Evolutionary conservation across 2,329 filamentous ascomycete genomes (phyloP).

Genomic region (Shiraia bambusicola): DNA sequence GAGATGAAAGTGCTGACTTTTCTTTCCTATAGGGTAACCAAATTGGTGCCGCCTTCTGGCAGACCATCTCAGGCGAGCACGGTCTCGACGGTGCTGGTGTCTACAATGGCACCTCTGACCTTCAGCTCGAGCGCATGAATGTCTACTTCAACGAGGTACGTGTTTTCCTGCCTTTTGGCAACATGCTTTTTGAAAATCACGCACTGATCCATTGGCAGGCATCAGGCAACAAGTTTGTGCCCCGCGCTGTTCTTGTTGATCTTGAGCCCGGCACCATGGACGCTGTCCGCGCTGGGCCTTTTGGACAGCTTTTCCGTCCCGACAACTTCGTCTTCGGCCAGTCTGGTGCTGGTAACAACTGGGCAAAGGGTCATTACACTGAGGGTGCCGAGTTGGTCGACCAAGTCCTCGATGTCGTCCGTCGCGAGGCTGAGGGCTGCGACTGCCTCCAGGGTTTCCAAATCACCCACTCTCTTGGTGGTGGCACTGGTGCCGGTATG

Average conservation of each 20-base stretch:
- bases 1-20: conserved; percentile 32
- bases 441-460: conserved; percentile 99
- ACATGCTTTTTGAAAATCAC: conserved; percentile 5
- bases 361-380: conserved; percentile 99
- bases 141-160: conserved; percentile 96
- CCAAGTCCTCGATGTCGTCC: conserved; percentile 96
- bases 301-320: conserved; percentile 98
- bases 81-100: conserved; percentile 96
- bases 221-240: conserved; percentile 98
- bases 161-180: conserved; percentile 21
- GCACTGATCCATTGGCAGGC: conserved; percentile 59
- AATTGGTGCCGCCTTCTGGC: conserved; percentile 99
- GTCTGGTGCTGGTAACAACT: conserved; percentile 99
- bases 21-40: conserved; percentile 94
- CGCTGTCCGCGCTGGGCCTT: conserved; percentile 95
- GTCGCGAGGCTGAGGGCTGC: conserved; percentile 96
- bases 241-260: conserved; percentile 98
- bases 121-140: conserved; percentile 99
- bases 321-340: conserved; percentile 99
- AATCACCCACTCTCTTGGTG: conserved; percentile 99
- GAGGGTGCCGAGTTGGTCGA: conserved; percentile 99
- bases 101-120: conserved; percentile 97
- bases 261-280: conserved; percentile 99
- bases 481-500: conserved; percentile 99
- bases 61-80: conserved; percentile 68